phyloP scores from a whole-genome alignment of 306 rosid genomes.

The Oxytropis ochrocephala region DNA sequence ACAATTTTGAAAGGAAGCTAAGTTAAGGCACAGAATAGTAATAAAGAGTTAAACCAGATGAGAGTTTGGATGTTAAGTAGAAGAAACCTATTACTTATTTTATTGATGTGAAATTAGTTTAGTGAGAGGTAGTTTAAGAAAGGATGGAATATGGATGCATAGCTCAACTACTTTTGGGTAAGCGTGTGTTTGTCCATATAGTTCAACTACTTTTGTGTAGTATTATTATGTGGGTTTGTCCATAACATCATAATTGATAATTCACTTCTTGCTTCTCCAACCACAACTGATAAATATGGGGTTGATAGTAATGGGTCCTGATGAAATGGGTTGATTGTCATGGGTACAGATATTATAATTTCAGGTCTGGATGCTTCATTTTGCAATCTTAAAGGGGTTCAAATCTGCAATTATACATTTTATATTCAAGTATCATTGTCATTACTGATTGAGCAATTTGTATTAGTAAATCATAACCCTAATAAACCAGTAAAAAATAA shows the following conservation, averaged over 20 bases:
- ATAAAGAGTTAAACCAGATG: neutral
- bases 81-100: conserved; percentile 12
- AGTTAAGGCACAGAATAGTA: neutral
- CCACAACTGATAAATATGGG: conserved; percentile 1
- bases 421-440: no score
- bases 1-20: neutral
- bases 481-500: no score
- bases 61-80: neutral
- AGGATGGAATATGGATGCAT: conserved; percentile 12
- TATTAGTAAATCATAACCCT: no score
- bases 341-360: no score
- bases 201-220: neutral
- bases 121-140: neutral
- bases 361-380: no score
- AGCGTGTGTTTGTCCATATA: neutral
- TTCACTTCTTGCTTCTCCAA: neutral
- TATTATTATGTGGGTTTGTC: neutral
- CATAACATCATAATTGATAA: neutral
- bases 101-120: neutral
- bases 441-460: no score
- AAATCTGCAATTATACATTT: no score
- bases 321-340: no score
- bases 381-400: no score
- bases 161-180: conserved; percentile 33
- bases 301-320: neutral